Conservation (phyloP, 306 rosid species). For the Vigna angularis region DNA sequence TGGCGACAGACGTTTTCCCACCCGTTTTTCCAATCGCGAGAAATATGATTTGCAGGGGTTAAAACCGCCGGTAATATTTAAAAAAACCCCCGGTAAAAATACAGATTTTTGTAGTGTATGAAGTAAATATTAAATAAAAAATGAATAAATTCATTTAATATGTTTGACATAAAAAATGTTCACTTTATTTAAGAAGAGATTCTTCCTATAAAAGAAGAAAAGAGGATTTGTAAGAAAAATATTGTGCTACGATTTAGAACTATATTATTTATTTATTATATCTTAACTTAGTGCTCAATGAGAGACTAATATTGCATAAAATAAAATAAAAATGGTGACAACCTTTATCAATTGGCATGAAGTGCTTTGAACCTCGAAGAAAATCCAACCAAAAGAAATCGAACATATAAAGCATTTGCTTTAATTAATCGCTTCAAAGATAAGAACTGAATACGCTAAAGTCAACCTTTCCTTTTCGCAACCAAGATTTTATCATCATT, state of each 20-base stretch:
- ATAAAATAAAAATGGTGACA: constrained; percentile 15
- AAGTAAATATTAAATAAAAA: not conserved
- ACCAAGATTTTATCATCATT: constrained; percentile 8
- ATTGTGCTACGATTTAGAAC: not conserved
- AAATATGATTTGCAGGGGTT: too few species aligned
- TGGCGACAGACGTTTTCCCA: too few species aligned
- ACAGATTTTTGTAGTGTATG: too few species aligned
- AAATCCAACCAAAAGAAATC: not conserved
- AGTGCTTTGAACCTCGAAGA: not conserved
- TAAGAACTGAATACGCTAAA: not conserved
- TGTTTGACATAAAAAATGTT: not conserved
- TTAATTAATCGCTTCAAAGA: constrained; percentile 7
- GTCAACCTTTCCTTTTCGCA: not conserved
- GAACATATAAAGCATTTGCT: not conserved
- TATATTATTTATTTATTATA: not conserved
- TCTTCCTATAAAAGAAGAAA: not conserved
- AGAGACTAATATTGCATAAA: not conserved
- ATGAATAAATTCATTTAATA: not conserved
- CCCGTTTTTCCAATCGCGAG: too few species aligned
- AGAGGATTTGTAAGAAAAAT: not conserved
- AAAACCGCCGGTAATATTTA: too few species aligned
- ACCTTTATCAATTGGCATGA: not conserved
- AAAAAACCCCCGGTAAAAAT: too few species aligned
- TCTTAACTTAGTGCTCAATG: not conserved
- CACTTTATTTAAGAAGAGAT: not conserved